Conservation (phyloP, 352 stramenopile genomes). For the Phytopythium vexans region DNA sequence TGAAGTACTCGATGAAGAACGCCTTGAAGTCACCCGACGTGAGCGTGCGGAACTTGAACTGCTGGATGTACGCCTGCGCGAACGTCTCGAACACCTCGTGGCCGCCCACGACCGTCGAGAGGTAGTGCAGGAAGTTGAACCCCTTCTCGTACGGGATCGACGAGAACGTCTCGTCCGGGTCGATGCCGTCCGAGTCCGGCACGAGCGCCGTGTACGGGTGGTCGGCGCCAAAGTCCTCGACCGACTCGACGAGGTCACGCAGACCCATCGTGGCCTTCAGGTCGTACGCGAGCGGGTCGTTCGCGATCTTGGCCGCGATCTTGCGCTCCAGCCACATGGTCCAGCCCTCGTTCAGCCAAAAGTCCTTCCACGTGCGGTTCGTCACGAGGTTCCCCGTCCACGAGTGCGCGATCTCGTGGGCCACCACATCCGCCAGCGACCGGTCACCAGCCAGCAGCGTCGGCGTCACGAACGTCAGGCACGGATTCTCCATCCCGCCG, state of each 20-base stretch:
- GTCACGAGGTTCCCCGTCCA: slow-evolving; percentile 98
- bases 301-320: slow-evolving; percentile 82
- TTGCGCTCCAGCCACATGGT: slow-evolving; percentile 98
- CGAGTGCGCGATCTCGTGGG: slow-evolving; percentile 96
- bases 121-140: slow-evolving; percentile 77
- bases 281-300: slow-evolving; percentile 46
- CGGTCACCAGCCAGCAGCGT: slow-evolving; percentile 94
- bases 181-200: slow-evolving; percentile 78
- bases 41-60: slow-evolving; percentile 88
- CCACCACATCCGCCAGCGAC: slow-evolving; percentile 95
- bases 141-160: slow-evolving; percentile 96
- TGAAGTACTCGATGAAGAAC: slow-evolving; percentile 82
- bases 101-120: slow-evolving; percentile 53
- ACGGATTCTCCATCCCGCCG: slow-evolving; percentile 78
- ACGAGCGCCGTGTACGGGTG: slow-evolving; percentile 90
- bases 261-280: slow-evolving; percentile 52
- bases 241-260: slow-evolving; percentile 34
- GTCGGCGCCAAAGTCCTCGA: slow-evolving; percentile 45
- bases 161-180: slow-evolving; percentile 96
- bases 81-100: slow-evolving; percentile 77
- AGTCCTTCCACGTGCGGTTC: slow-evolving; percentile 94
- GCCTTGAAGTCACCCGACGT: slow-evolving; percentile 76
- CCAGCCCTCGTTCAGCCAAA: slow-evolving; percentile 99
- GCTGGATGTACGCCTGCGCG: slow-evolving; percentile 89
- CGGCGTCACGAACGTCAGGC: slow-evolving; percentile 96